Percentiles rank a stretch among this genome's conserved stretches.
These are phyloP conservation scores for Artemisia annua DNA, from an alignment of 129 eudicot species.

Conservation along the genomic window DNA sequence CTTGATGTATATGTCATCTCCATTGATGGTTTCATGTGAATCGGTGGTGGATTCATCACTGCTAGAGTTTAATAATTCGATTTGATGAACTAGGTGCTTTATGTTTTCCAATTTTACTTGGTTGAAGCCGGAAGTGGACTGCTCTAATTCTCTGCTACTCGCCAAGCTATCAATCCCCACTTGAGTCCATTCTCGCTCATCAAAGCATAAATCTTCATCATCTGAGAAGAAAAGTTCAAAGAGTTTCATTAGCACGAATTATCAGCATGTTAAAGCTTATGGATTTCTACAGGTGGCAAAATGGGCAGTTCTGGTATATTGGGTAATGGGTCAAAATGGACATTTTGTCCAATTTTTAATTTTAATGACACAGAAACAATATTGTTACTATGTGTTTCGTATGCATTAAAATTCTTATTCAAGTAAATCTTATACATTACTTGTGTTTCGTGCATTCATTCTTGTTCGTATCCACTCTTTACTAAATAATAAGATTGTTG, in stretches of 20 bases:
- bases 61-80: constrained; percentile 33
- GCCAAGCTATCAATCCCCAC: constrained; percentile 38
- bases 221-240: constrained; percentile 30
- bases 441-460: background rate
- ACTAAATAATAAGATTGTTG: constrained; percentile 2
- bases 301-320: background rate
- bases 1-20: constrained; percentile 54
- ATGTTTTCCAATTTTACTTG: constrained; percentile 43
- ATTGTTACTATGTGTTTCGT: no score
- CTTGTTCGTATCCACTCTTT: constrained; percentile 10
- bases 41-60: constrained; percentile 37
- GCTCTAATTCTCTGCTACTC: constrained; percentile 30
- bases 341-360: background rate
- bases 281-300: background rate
- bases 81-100: constrained; percentile 46
- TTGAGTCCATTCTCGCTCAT: constrained; percentile 55
- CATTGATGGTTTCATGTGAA: constrained; percentile 34
- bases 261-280: background rate
- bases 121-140: constrained; percentile 10
- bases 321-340: background rate
- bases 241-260: constrained; percentile 19
- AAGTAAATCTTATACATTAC: background rate
- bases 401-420: background rate
- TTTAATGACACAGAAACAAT: background rate
- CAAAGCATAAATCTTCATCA: constrained; percentile 41